Base-by-base conservation (phyloP, 805 yeast species). In the Zygosaccharomyces gambellarensis region DNA sequence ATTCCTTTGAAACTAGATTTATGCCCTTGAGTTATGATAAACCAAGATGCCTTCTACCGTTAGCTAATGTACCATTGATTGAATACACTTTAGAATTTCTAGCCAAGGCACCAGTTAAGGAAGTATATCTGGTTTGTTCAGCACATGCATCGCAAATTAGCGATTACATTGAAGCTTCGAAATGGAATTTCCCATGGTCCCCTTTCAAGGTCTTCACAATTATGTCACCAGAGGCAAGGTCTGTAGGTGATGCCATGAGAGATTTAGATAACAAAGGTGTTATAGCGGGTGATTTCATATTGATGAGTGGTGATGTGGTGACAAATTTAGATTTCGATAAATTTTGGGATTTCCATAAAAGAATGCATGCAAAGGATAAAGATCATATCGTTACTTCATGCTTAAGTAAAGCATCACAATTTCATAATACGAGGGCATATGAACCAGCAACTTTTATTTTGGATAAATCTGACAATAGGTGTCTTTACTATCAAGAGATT, bases 171-270 rank as follows among this genome's bases (percentile, higher is more conserved):
- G 88, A 84, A 57, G 64, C 71, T 5, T 82, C 88, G 30, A 83
- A 82, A 62, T 87, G 94, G 94, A 73, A 71, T 29, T 61, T 73
- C 14, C 74, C 81, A 1, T 80, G 83, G 63, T 80, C 95, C 2
- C 96, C 97, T 1, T 92, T 94, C 67, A 78, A 79, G 48, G 78
- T 94, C 40, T 79, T 81, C 43, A 85, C 95, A 2, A 80, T 92
- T 46, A 78, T 87, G 75, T 81, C 95, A 22, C 80, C 89, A 43
- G 97, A 92, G 66, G 83, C 94, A 9, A 73, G 90, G 67, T 87
- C 95, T 25, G 95, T 92, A 9, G 99, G 99, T 57, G 99, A 94
- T 70, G 95, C 96, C 19, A 87, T 94, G 95, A 79, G 99, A 66
- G 98, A 92, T 63, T 72, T 94, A 50, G 99, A 94, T 67, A 83